These are phyloP conservation scores for Lipomyces chichibuensis DNA, from an alignment of 805 yeast genomes.

Conservation along the genomic window DNA sequence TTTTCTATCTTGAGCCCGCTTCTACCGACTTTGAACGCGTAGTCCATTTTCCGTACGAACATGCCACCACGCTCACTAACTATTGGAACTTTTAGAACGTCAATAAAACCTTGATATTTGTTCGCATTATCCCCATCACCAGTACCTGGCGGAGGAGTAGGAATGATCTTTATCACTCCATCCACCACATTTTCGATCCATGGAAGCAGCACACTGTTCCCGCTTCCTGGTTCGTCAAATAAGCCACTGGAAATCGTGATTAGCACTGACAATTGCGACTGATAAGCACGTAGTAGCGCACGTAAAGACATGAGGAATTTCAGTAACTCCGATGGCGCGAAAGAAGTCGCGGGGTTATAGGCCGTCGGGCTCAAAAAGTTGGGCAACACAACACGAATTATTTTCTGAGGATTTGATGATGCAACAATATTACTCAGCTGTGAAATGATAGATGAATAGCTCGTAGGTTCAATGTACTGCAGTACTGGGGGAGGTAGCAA, in stretches of 20 bases:
- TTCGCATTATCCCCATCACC: slow-evolving; percentile 8
- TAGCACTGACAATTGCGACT: slow-evolving; percentile 9
- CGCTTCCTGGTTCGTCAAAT: slow-evolving; percentile 34
- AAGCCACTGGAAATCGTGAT: slow-evolving; percentile 24
- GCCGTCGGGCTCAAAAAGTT: slow-evolving; percentile 23
- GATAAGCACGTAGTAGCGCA: slow-evolving; percentile 16
- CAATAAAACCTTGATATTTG: slow-evolving; percentile 71
- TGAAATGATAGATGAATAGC: not conserved
- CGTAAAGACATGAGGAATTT: slow-evolving; percentile 16
- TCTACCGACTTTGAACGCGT: slow-evolving; percentile 82
- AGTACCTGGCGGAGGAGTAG: slow-evolving; percentile 42
- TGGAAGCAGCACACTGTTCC: slow-evolving; percentile 48
- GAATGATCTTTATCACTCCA: slow-evolving; percentile 71
- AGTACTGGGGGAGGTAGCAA: slow-evolving; percentile 15
- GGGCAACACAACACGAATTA: slow-evolving; percentile 23
- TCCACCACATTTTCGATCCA: slow-evolving; percentile 65
- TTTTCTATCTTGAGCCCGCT: slow-evolving; percentile 83
- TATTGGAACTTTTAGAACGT: slow-evolving; percentile 71
- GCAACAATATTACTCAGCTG: not conserved
- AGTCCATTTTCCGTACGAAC: slow-evolving; percentile 74
- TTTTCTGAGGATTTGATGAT: not conserved
- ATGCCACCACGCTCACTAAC: slow-evolving; percentile 78
- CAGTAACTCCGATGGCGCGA: slow-evolving; percentile 14
- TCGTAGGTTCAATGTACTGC: slow-evolving; percentile 7
- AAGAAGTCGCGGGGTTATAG: slow-evolving; percentile 11